These are phyloP conservation scores for Peniophora sp. DNA, from an alignment of 1,284 basidiomycete genomes.

Conservation along the genomic window DNA sequence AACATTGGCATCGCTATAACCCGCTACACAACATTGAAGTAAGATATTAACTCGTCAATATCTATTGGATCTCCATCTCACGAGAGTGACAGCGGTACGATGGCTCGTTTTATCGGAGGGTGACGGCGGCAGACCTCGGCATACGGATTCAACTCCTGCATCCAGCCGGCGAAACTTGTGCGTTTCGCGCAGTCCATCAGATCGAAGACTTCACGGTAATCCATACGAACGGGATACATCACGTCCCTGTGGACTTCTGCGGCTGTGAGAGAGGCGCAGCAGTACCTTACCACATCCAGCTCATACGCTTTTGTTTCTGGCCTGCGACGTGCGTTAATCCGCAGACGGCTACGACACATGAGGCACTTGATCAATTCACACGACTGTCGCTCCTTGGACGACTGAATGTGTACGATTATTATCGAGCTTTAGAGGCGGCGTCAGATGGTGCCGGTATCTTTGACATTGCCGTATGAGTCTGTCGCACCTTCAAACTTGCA, in stretches of 20 bases:
- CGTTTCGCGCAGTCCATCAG: neutral
- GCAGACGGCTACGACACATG: slow-evolving; percentile 5
- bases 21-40: neutral
- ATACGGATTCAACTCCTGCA: neutral
- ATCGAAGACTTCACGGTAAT: slow-evolving; percentile 2
- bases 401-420: neutral
- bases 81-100: neutral
- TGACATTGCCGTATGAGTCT: neutral
- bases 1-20: neutral
- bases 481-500: neutral
- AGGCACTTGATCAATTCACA: slow-evolving; percentile 3
- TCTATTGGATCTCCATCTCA: neutral
- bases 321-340: neutral
- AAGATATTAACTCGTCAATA: too few relatives aligned
- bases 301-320: neutral
- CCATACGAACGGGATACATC: slow-evolving; percentile 3
- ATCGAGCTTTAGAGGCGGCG: neutral
- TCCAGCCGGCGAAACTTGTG: neutral
- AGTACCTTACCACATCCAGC: neutral
- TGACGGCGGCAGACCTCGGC: neutral
- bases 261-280: neutral
- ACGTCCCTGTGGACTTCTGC: slow-evolving; percentile 1
- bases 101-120: neutral
- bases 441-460: neutral
- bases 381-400: neutral